Base-by-base conservation (phyloP, 139 green algal genomes). In the Zygnema circumcarinatum region DNA sequence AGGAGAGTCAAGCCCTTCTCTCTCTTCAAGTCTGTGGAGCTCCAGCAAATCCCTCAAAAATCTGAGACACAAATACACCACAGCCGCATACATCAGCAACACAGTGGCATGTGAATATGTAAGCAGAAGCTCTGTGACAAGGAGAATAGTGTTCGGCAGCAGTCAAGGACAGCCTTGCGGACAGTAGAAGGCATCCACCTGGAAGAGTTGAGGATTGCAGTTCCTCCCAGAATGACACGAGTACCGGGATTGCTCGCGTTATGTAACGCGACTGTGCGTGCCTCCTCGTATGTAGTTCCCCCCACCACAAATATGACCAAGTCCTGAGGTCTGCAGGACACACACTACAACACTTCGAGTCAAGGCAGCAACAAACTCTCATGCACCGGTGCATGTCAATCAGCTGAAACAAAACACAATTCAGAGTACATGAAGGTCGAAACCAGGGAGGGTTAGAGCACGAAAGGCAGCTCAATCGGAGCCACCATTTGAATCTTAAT, bases 241-340 rank as follows among this genome's bases (percentile, higher is more conserved):
- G 93, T 90, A 56, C 67, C 74, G 3, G 52, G 21, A 38, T 20
- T 2, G 1, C 2, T 79, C 20, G n/a, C 40, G 86, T 98, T 98
- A 78, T 95, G 93, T 79, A 97, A 94, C 20, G 94, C 92, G 32
- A 98, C 92, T 3, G 85, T 86, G 35, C 91, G 91, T 0, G 96
- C 93, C 90, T 99, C 96, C 87, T 98, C 97, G 82, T 98, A 99
- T 0, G 96, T 99, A 0, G 95, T 96, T n/a, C 96, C 96, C 0
- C 96, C 96, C 36, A 99, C 90, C 29, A 99, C 94, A 87, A 99
- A 99, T 0, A 97, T 93, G 33, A 99, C 94, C 0, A 98, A 90
- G 62, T 98, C 92, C 38, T 92, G 89, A 0, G 95, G 93, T 21
- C 94, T 92, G 73, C 7, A 75, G 0, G 3, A 84, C 0, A 78